A percentile compares a stretch with the other conserved stretches of the same genome.
These are phyloP conservation scores for Phaffia rhodozyma DNA, from an alignment of 1,284 basidiomycete species.

Conservation along the genomic window DNA sequence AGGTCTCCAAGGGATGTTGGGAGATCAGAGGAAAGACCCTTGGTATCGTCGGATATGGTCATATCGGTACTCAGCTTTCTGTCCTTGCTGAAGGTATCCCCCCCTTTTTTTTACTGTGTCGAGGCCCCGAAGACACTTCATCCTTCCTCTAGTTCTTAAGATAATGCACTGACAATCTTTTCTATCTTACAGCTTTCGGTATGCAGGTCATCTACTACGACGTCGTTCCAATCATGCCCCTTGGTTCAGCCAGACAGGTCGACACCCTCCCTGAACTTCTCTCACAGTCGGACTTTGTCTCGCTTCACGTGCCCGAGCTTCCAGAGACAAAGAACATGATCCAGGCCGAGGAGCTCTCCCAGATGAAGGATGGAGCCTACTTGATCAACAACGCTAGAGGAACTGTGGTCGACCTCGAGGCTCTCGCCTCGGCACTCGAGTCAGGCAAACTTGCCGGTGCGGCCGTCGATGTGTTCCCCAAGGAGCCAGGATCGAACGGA, in stretches of 20 bases:
- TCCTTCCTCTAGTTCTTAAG: too few relatives aligned
- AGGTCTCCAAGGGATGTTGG: constrained; percentile 96
- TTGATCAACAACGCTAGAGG: constrained; percentile 98
- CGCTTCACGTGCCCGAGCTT: constrained; percentile 92
- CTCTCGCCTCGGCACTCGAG: constrained; percentile 68
- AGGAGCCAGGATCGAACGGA: constrained; percentile 85
- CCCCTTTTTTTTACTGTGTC: not conserved
- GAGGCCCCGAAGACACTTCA: not conserved
- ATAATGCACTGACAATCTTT: not conserved
- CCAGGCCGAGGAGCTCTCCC: constrained; percentile 56
- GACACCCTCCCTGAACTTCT: constrained; percentile 72
- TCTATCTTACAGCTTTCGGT: constrained; percentile 56
- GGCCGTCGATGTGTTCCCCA: constrained; percentile 89
- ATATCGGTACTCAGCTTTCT: constrained; percentile 95
- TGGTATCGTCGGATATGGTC: constrained; percentile 96
- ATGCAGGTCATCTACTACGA: constrained; percentile 96
- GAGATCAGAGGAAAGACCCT: constrained; percentile 95
- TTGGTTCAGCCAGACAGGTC: constrained; percentile 84
- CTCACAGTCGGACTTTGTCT: constrained; percentile 76
- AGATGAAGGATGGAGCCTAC: constrained; percentile 92
- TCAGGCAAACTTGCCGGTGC: constrained; percentile 82
- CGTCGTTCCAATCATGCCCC: constrained; percentile 92
- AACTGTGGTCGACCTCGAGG: constrained; percentile 86
- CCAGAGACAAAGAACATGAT: constrained; percentile 96
- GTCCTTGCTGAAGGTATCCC: constrained; percentile 68